Conservation (phyloP, 2,329 filamentous ascomycete species). For the Bisporella sp. region DNA sequence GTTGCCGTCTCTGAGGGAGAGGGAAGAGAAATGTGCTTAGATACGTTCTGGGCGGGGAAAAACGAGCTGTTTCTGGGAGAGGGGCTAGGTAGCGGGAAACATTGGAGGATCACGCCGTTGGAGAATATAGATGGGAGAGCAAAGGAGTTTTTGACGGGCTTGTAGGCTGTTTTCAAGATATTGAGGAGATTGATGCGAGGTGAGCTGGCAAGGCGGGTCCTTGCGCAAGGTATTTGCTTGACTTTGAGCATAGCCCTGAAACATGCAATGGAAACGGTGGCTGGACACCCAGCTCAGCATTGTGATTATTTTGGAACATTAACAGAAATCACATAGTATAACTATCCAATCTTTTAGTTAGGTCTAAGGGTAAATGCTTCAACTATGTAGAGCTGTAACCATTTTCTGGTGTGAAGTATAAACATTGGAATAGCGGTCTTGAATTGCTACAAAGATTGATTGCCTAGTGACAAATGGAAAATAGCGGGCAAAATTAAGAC, state of each 20-base stretch:
- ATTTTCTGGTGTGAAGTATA: too few species aligned
- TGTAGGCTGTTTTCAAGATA: neutral
- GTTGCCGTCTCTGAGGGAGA: neutral
- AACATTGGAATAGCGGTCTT: too few species aligned
- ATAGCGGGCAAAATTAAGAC: too few species aligned
- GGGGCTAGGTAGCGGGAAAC: neutral
- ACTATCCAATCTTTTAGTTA: too few species aligned
- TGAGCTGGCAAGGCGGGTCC: too few species aligned
- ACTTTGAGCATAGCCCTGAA: neutral
- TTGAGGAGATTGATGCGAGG: too few species aligned
- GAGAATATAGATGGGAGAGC: neutral
- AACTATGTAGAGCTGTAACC: too few species aligned
- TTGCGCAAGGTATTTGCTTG: neutral
- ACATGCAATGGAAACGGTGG: neutral
- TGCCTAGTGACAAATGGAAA: too few species aligned
- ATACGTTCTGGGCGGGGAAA: neutral
- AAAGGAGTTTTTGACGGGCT: neutral
- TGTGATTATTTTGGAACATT: neutral
- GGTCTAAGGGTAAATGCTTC: too few species aligned
- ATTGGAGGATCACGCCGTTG: neutral
- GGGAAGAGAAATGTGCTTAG: neutral
- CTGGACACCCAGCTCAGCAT: neutral
- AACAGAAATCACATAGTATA: too few species aligned
- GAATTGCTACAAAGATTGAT: too few species aligned
- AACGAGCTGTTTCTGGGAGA: neutral